Conservation (phyloP, 331 rosid genomes). For the Phaseolus coccineus region DNA sequence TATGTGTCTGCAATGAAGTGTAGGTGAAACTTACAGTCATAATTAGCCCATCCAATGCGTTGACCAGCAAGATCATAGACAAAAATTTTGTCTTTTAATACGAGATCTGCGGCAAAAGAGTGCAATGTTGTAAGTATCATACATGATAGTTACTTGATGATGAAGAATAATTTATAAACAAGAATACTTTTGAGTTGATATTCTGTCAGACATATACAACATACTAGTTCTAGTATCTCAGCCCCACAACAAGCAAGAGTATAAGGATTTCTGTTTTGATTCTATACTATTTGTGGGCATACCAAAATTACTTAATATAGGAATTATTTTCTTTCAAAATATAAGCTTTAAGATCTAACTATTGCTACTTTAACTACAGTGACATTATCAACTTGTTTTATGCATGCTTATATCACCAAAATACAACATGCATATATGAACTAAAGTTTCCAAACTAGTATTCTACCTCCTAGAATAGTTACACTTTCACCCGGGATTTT, state of each 20-base stretch:
- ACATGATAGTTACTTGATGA: neutral
- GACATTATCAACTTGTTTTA: constrained; percentile 11
- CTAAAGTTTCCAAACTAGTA: constrained; percentile 12
- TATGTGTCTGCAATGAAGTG: constrained; percentile 4
- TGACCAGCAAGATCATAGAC: constrained; percentile 84
- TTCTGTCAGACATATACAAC: neutral
- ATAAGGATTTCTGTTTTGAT: neutral
- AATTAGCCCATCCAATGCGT: constrained; percentile 91
- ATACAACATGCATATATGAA: neutral
- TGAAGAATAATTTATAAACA: neutral
- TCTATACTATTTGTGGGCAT: neutral
- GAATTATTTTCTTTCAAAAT: neutral
- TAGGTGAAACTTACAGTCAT: constrained; percentile 78
- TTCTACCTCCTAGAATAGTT: constrained; percentile 91
- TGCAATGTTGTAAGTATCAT: constrained; percentile 19
- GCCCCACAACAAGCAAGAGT: constrained; percentile 20
- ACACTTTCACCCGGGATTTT: constrained; percentile 71
- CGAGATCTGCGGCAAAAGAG: constrained; percentile 72
- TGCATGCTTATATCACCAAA: constrained; percentile 16
- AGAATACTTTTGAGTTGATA: neutral
- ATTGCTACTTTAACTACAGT: constrained; percentile 21
- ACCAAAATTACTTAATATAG: neutral
- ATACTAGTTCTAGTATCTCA: neutral
- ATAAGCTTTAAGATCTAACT: constrained; percentile 16
- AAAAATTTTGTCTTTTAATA: constrained; percentile 82